Evolutionary conservation across 139 green algal genomes (phyloP), one percentile per base, ranked within the genome.

Genomic region (Micractinium sp.): DNA sequence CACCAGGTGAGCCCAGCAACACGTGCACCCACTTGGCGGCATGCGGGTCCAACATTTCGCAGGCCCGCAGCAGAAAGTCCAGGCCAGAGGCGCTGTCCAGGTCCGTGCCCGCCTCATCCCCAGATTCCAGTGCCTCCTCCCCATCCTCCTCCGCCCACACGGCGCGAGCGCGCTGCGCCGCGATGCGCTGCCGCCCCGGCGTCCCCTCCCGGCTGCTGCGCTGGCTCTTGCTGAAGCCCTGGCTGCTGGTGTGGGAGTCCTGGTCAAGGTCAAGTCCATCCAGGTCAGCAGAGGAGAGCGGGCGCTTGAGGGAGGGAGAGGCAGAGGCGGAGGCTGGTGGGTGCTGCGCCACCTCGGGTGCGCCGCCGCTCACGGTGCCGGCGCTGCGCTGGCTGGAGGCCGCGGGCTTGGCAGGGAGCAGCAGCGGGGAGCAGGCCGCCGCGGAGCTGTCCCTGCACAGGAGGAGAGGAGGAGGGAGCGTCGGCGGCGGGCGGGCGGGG

Each of bases 31-130:
- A 81, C 75, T 35, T 61, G 76, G 76, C 76, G 19, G 39, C 38
- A 56, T 82, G 29, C 35, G 87, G 87, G 53, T 90, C 87, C 61
- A 90, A 39, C 78, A 86, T 77, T 66, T 90, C 87, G 38, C 87
- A 90, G 63, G 79, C 78, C 0, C 39, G 38, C 29, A 90, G 87
- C 38, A 90, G 87, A 29, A 90, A 86, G 19, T 90, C 75, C 78
- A 90, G 78, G 25, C 87, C 87, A n/a, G 19, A 31, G 39, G 35
- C 47, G 25, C 66, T 31, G 36, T 38, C 74, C 63, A 33, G 27
- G 16, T 61, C 76, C 19, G 36, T 56, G 76, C 76, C 60, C 0
- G 76, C 76, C 76, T 74, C 86, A 29, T 69, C 76, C 27, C 82
- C 82, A 39, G 75, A 80, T 35, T 85, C 41, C 1, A 71, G 66